A percentile compares a stretch with the other conserved stretches of the same genome.
phyloP scores from a whole-genome alignment of 768 basidiomycete species.

The Inosperma sp. region DNA sequence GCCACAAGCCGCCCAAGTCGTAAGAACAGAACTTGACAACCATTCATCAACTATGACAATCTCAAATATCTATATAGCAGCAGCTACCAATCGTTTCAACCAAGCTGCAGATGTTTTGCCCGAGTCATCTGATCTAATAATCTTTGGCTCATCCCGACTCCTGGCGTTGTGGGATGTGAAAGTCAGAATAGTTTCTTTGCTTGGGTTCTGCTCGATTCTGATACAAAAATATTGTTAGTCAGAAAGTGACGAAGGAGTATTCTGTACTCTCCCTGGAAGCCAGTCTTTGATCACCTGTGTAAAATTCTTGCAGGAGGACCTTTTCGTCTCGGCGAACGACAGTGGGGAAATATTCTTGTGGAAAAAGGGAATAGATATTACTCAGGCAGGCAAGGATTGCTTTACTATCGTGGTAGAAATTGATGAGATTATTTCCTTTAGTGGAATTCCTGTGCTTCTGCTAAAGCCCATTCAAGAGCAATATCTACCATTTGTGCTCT shows the following conservation, averaged over 20 bases:
- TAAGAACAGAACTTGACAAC: conserved; percentile 8
- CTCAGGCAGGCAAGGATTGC: conserved; percentile 36
- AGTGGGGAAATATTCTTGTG: conserved; percentile 65
- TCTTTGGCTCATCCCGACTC: conserved; percentile 45
- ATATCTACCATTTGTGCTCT: conserved; percentile 63
- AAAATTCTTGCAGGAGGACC: conserved; percentile 51
- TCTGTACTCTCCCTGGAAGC: conserved; percentile 72
- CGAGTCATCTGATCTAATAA: conserved; percentile 36
- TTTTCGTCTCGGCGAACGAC: conserved; percentile 72
- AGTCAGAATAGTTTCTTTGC: conserved; percentile 24
- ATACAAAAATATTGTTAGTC: conserved; percentile 35
- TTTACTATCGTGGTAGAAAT: conserved; percentile 12
- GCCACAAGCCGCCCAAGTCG: too few relatives aligned
- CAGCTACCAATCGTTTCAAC: conserved; percentile 44
- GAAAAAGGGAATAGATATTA: conserved; percentile 43
- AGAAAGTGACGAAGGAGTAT: conserved; percentile 48
- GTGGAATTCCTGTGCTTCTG: conserved; percentile 49
- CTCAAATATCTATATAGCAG: conserved; percentile 40
- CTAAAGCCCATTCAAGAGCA: conserved; percentile 62
- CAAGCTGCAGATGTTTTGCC: conserved; percentile 43
- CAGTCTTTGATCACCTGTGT: conserved; percentile 70
- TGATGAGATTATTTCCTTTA: conserved; percentile 29
- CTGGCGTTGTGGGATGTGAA: conserved; percentile 44
- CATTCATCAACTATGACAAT: conserved; percentile 26
- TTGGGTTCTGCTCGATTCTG: conserved; percentile 2